These are phyloP conservation scores for Drosera capensis DNA, from an alignment of 148 eudicot genomes.

Conservation along the genomic window DNA sequence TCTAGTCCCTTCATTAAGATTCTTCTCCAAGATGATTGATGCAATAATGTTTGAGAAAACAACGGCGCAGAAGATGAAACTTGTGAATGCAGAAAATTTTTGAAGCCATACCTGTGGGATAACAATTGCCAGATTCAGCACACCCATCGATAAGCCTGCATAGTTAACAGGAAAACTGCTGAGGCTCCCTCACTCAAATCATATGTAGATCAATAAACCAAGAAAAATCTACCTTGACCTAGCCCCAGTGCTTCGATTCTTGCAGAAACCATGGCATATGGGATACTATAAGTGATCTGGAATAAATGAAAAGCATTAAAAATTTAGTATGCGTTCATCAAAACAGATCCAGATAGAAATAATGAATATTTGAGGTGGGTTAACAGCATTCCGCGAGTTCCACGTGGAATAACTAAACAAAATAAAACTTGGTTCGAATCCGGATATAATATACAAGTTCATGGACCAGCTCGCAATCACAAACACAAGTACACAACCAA, in stretches of 20 bases:
- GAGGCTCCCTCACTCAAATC: not conserved
- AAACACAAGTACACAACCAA: too few relatives aligned
- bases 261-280: conserved; percentile 81
- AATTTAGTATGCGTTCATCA: not conserved
- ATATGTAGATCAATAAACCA: not conserved
- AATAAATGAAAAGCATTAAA: conserved; percentile 11
- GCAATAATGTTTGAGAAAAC: too few relatives aligned
- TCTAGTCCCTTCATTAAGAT: too few relatives aligned
- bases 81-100: not conserved
- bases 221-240: conserved; percentile 65
- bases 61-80: too few relatives aligned
- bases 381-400: too few relatives aligned
- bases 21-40: too few relatives aligned
- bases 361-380: too few relatives aligned
- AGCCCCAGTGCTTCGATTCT: conserved; percentile 75
- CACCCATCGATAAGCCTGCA: conserved; percentile 96
- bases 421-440: too few relatives aligned
- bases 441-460: too few relatives aligned
- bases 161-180: conserved; percentile 1
- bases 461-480: too few relatives aligned
- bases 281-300: conserved; percentile 95
- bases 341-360: not conserved
- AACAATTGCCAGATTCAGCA: conserved; percentile 86
- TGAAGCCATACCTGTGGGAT: conserved; percentile 53
- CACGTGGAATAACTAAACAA: too few relatives aligned